Evolutionary conservation across 1,284 basidiomycete genomes (phyloP), one percentile per base, ranked within the genome.

Genomic region (Fomitopsis betulina): DNA sequence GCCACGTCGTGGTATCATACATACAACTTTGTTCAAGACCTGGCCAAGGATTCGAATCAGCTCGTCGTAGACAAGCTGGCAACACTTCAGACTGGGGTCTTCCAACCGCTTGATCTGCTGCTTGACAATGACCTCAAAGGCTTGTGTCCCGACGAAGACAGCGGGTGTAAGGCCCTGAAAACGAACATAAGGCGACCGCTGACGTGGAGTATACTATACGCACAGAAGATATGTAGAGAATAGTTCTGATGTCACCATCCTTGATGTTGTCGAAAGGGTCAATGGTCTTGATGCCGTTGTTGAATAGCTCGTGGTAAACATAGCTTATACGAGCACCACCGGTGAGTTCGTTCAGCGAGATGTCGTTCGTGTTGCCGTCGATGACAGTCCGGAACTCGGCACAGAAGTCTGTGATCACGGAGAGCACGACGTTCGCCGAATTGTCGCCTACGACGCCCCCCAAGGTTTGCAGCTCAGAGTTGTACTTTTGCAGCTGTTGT

Each of bases 201-300:
- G 23, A 12, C 17, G 15, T 2, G 13, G 15, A 39, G 10, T 1
- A 23, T 2, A 25, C 39, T 13, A 19, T 15, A 81, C 87, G 65
- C 62, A 92, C 91, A 27, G 94, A 96, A 60, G 96, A 97, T 77
- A 98, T 99, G 80, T 98, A 99, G 56, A 98, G 75, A 65, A 97
- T 91, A 2, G 88, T 95, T 52, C 96, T 84, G 71, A 99, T 98
- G 75, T 99, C 96, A 30, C 95, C 93, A 71, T 99, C 96, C 76
- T 98, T 98, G 62, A 98, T 93, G 75, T 96, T 93, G 74, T 99
- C 96, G 68, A 98, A 99, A 2, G 96, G 96, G 79, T 99, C 96
- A 69, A 98, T 94, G 62, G 81, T 86, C 80, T 91, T 96, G 71
- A 99, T 85, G 63, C 96, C 96, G 70, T 93, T 96, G 76, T 95